Evolutionary conservation across 768 basidiomycete genomes (phyloP).

Genomic region (Tylopilus sp.): DNA sequence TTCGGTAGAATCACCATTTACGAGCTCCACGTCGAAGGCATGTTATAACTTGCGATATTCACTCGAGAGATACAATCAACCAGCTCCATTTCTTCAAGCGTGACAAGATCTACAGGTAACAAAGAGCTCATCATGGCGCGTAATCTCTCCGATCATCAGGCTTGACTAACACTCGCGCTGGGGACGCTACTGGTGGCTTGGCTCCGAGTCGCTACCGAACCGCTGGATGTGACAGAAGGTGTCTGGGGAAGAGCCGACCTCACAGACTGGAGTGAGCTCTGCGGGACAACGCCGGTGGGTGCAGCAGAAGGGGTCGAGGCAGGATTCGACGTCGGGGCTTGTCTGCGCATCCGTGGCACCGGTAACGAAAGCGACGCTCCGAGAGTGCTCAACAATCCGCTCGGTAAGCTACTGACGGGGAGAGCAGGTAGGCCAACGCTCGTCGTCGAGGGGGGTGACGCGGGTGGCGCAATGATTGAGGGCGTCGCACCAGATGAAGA

Average conservation of each 20-base stretch:
- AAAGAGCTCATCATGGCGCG: not conserved
- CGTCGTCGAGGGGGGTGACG: not conserved
- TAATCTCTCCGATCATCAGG: slow-evolving; percentile 2
- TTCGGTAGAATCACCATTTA: slow-evolving; percentile 80
- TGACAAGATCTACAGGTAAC: slow-evolving; percentile 14
- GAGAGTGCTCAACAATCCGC: not conserved
- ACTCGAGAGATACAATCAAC: slow-evolving; percentile 24
- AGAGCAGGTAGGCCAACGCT: not conserved
- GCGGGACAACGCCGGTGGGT: not conserved
- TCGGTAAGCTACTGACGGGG: not conserved
- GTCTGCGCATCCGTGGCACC: slow-evolving; percentile 11
- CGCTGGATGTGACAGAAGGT: not conserved
- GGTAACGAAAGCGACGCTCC: not conserved
- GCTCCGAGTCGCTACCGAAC: not conserved
- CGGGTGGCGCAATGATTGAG: not conserved
- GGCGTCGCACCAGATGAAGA: not conserved
- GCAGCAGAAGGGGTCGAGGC: not conserved
- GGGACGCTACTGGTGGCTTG: not conserved
- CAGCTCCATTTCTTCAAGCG: slow-evolving; percentile 21
- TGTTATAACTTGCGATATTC: slow-evolving; percentile 3
- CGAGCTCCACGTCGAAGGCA: slow-evolving; percentile 44
- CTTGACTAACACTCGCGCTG: not conserved
- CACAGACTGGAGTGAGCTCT: not conserved
- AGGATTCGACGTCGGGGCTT: not conserved
- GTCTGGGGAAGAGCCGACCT: not conserved